Conservation (phyloP, 305 asterid genomes). For the Fraxinus nigra region DNA sequence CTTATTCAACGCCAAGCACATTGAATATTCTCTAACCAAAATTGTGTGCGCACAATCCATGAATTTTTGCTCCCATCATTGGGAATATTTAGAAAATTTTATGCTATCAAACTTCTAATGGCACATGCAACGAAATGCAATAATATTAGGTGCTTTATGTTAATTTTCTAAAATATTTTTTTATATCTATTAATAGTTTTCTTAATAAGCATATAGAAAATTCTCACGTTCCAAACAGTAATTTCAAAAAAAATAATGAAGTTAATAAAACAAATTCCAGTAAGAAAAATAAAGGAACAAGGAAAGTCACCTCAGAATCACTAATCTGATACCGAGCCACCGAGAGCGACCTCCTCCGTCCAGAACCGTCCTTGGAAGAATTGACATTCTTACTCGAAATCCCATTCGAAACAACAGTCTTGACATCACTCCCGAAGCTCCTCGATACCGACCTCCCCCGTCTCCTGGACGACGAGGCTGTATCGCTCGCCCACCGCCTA, state of each 20-base stretch:
- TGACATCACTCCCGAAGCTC: constrained; percentile 29
- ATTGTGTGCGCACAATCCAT: not conserved
- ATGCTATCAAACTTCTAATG: not conserved
- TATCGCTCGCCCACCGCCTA: constrained; percentile 87
- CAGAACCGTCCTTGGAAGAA: constrained; percentile 38
- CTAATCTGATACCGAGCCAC: constrained; percentile 62
- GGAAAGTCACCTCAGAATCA: constrained; percentile 61
- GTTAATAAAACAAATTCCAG: not conserved
- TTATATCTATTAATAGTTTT: not conserved
- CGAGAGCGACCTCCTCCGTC: constrained; percentile 84
- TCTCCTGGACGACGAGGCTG: constrained; percentile 67
- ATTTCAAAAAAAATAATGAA: not conserved
- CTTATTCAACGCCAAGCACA: not conserved
- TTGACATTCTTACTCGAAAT: constrained; percentile 29
- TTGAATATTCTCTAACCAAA: not conserved
- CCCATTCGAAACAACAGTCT: constrained; percentile 21
- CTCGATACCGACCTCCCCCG: constrained; percentile 84
- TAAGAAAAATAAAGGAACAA: constrained; percentile 11
- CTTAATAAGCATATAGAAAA: not conserved
- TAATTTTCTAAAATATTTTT: not conserved
- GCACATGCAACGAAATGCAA: not conserved
- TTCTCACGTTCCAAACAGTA: constrained; percentile 17
- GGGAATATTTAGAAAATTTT: not conserved
- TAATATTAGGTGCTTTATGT: not conserved
- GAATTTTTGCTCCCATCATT: not conserved